Percentiles rank a stretch among this genome's conserved stretches.
phyloP scores from a whole-genome alignment of 345 rosid species.

The Heritiera littoralis region DNA sequence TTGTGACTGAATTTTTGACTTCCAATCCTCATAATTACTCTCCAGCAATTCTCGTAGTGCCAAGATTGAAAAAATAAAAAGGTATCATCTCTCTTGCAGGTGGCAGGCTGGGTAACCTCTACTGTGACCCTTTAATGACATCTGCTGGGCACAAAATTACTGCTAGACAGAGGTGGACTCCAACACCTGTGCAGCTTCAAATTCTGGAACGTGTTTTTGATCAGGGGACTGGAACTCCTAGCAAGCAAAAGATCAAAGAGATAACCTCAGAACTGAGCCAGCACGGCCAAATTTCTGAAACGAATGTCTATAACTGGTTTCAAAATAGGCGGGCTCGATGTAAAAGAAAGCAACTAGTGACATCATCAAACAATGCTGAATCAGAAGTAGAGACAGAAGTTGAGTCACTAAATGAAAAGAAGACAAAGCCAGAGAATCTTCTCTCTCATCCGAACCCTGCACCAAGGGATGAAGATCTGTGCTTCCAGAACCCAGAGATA shows the following conservation, averaged over 20 bases:
- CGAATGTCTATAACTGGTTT: constrained; percentile 95
- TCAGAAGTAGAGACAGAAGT: constrained; percentile 90
- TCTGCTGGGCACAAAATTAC: constrained; percentile 65
- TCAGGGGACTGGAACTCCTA: constrained; percentile 96
- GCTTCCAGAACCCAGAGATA: constrained; percentile 76
- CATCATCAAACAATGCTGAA: constrained; percentile 60
- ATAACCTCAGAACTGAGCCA: constrained; percentile 89
- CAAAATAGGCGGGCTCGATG: constrained; percentile 97
- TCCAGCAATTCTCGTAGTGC: not conserved
- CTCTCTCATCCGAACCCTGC: constrained; percentile 48
- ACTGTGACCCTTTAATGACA: constrained; percentile 67
- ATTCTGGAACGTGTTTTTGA: constrained; percentile 86
- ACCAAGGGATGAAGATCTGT: constrained; percentile 59
- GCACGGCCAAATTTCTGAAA: constrained; percentile 90
- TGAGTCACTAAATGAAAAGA: constrained; percentile 70
- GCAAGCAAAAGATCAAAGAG: constrained; percentile 96
- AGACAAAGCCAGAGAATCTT: constrained; percentile 63
- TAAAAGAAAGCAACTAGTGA: constrained; percentile 72
- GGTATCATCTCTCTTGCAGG: constrained; percentile 40
- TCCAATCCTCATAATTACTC: not conserved
- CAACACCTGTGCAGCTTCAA: constrained; percentile 89
- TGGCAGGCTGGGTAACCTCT: constrained; percentile 67
- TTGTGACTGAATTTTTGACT: not conserved
- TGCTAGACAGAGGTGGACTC: constrained; percentile 98
- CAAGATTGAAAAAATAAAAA: not conserved